These are phyloP conservation scores for Trichosporon ovoides DNA, from an alignment of 1,284 basidiomycete genomes.

Conservation along the genomic window DNA sequence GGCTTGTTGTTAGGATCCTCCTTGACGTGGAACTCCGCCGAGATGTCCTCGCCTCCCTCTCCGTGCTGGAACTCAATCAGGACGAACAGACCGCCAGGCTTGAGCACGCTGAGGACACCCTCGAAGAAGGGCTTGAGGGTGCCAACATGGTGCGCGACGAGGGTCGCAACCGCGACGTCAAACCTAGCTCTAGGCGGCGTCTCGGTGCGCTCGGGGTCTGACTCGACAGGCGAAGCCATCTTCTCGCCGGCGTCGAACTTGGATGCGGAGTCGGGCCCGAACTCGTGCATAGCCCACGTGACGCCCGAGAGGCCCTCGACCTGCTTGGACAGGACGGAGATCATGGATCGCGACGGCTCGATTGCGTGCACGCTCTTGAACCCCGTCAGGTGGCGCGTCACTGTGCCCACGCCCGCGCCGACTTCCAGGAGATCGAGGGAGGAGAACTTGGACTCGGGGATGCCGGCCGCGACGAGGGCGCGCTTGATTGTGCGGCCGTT, in stretches of 20 bases:
- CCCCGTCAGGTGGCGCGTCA: slow-evolving; percentile 26
- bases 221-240: slow-evolving; percentile 18
- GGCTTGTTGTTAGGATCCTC: not conserved
- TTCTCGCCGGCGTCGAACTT: slow-evolving; percentile 14
- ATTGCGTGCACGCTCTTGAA: slow-evolving; percentile 36
- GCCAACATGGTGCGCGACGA: slow-evolving; percentile 42
- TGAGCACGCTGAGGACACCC: slow-evolving; percentile 25
- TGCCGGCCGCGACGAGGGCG: slow-evolving; percentile 20
- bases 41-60: slow-evolving; percentile 7
- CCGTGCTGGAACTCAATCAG: slow-evolving; percentile 30
- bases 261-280: slow-evolving; percentile 15
- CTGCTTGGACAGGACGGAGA: slow-evolving; percentile 18
- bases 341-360: slow-evolving; percentile 36
- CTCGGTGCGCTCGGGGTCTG: slow-evolving; percentile 15
- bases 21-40: slow-evolving; percentile 6
- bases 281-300: slow-evolving; percentile 23
- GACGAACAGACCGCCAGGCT: slow-evolving; percentile 29
- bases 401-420: slow-evolving; percentile 36
- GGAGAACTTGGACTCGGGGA: slow-evolving; percentile 4
- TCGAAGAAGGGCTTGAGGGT: slow-evolving; percentile 25
- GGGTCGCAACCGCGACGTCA: slow-evolving; percentile 31
- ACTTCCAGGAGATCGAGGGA: slow-evolving; percentile 32
- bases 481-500: slow-evolving; percentile 17
- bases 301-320: slow-evolving; percentile 8
- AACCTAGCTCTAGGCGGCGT: slow-evolving; percentile 24